These are phyloP conservation scores for Lachnellula cervina DNA, from an alignment of 2,329 filamentous ascomycete genomes.

Conservation along the genomic window DNA sequence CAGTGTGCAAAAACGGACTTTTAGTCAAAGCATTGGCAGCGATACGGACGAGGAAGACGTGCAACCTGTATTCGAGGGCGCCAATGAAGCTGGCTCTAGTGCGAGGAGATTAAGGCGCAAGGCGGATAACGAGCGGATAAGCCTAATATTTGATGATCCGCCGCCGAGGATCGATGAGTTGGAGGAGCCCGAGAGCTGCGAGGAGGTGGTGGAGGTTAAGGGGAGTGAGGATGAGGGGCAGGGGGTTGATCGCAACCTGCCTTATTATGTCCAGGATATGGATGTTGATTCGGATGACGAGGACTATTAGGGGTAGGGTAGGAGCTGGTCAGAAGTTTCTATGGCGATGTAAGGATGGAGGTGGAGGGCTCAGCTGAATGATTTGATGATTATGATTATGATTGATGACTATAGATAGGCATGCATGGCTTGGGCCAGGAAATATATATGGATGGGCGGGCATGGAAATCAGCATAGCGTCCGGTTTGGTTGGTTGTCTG, in stretches of 20 bases:
- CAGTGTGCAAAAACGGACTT: constrained; percentile 29
- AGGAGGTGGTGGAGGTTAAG: constrained; percentile 26
- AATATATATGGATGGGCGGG: constrained; percentile 17
- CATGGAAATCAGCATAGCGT: constrained; percentile 15
- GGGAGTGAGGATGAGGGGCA: constrained; percentile 17
- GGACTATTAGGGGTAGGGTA: background rate
- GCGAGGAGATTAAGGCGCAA: constrained; percentile 31
- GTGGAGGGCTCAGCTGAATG: constrained; percentile 4
- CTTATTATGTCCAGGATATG: constrained; percentile 30
- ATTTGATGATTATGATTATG: constrained; percentile 10
- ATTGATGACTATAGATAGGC: constrained; percentile 4
- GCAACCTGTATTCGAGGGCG: constrained; percentile 25
- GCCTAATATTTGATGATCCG: constrained; percentile 32
- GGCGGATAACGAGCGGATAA: constrained; percentile 23
- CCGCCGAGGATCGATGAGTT: constrained; percentile 31
- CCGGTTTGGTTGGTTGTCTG: background rate
- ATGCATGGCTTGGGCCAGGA: constrained; percentile 5
- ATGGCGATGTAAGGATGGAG: background rate
- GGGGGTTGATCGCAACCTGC: constrained; percentile 21
- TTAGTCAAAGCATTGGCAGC: constrained; percentile 28
- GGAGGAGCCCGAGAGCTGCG: constrained; percentile 31
- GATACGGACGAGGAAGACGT: constrained; percentile 33
- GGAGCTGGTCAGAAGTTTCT: constrained; percentile 4
- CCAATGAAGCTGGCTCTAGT: constrained; percentile 29
- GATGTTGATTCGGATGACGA: constrained; percentile 26